Base-by-base conservation (phyloP, 371 early-diverging fungal genomes). In the Apophysomyces variabilis region DNA sequence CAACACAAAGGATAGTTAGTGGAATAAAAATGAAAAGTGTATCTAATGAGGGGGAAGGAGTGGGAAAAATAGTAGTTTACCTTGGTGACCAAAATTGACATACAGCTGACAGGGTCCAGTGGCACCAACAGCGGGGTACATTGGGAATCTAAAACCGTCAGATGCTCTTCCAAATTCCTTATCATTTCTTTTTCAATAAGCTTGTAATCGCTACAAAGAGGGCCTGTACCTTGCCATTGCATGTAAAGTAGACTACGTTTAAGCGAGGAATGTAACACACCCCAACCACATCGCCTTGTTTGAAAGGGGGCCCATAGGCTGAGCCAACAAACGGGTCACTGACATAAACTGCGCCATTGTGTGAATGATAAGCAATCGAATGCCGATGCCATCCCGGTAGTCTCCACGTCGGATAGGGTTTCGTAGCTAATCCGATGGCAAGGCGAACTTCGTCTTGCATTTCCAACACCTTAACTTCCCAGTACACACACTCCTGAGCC, bases 261-360 rank as follows among this genome's bases (percentile, higher is more conserved):
- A 85, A 81, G 62, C 83, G 83, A 44, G 83, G 84, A 56, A 88
- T 77, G 65, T 85, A 88, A 9, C 92, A 91, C 37, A 90, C 81
- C 36, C 92, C 92, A 39, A 92, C 77, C 0, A 89, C 89, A 71
- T 91, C 92, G 13, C 90, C 91, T 65, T 85, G 83, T 60, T 78
- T 77, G 46, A 84, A 85, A 26, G 76, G 74, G 38, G 86, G 82
- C 16, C 90, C 91, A 69, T 88, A 84, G 7, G 77, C 73, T 50
- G 78, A 65, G 37, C 89, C 89, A n/a, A 73, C 73, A 66, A 85
- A 80, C 7, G 87, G 86, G 69, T 85, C 86, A 74, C 88, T 90
- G 58, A 82, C 83, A 68, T 86, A 79, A 3, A 74, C 81, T 68
- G 60, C 73, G 60, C 67, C 90, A 56, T 75, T 82, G 66, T 85